Conservation (phyloP, 306 rosid species). For the Rubus parviflorus region DNA sequence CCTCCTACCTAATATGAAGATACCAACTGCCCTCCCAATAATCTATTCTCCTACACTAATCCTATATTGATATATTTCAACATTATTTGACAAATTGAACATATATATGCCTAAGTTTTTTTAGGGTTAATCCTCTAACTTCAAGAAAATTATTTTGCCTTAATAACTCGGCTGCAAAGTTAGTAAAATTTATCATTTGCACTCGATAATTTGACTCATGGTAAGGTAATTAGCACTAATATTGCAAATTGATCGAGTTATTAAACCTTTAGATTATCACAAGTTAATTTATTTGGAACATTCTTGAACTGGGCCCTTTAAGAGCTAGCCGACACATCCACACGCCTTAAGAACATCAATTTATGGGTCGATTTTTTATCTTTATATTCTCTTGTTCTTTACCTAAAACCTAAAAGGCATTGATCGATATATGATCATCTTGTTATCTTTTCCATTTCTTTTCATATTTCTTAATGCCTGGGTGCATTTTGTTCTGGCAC, state of each 20-base stretch:
- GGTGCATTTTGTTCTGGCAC: background rate
- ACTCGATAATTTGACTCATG: background rate
- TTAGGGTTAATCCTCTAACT: background rate
- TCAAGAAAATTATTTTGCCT: background rate
- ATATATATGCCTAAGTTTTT: background rate
- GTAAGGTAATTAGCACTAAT: background rate
- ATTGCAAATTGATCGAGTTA: background rate
- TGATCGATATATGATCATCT: background rate
- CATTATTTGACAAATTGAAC: background rate
- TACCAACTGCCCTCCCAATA: background rate
- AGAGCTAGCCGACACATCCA: background rate
- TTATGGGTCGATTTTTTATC: background rate
- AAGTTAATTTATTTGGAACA: background rate
- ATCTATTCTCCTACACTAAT: background rate
- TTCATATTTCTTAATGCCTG: background rate
- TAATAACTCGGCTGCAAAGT: background rate
- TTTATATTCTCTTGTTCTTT: background rate
- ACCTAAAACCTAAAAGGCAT: background rate
- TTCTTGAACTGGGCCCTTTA: background rate
- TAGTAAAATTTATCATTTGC: background rate
- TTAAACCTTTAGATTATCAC: background rate
- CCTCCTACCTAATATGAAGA: background rate
- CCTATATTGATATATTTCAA: background rate
- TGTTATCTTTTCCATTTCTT: background rate
- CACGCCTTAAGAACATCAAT: background rate